These are phyloP conservation scores for Smittium culicis DNA, from an alignment of 371 early-diverging fungal genomes.

Conservation along the genomic window DNA sequence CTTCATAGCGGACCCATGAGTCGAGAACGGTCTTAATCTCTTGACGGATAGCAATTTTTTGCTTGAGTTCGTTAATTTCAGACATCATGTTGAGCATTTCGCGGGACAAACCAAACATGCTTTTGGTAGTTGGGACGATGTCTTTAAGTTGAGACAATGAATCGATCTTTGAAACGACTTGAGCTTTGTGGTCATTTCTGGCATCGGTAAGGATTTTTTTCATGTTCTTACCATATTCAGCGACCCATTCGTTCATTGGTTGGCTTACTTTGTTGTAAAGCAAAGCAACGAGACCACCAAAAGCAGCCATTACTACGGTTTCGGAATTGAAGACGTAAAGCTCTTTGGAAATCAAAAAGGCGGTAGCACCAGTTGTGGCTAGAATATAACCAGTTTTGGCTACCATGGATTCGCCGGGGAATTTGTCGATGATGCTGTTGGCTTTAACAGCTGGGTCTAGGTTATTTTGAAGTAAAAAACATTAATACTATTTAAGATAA, in stretches of 20 bases:
- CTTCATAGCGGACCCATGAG: slow-evolving; percentile 93
- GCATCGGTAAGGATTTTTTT: slow-evolving; percentile 66
- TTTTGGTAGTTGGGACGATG: slow-evolving; percentile 82
- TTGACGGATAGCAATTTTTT: slow-evolving; percentile 59
- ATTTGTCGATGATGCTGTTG: slow-evolving; percentile 68
- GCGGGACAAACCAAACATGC: slow-evolving; percentile 83
- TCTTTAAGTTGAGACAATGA: slow-evolving; percentile 85
- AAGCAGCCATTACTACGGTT: slow-evolving; percentile 62
- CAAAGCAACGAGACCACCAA: slow-evolving; percentile 57
- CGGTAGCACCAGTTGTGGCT: slow-evolving; percentile 64
- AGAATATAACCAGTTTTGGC: slow-evolving; percentile 83
- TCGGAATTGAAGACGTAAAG: slow-evolving; percentile 92
- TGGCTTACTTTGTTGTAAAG: slow-evolving; percentile 65
- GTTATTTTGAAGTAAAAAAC: neutral
- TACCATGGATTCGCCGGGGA: slow-evolving; percentile 78
- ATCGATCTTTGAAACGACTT: slow-evolving; percentile 74
- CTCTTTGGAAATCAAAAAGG: slow-evolving; percentile 86
- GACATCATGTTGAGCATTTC: slow-evolving; percentile 86
- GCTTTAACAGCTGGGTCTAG: slow-evolving; percentile 42
- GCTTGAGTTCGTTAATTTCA: slow-evolving; percentile 85
- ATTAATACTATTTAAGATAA: neutral
- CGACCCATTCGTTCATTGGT: slow-evolving; percentile 76
- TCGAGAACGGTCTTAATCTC: slow-evolving; percentile 85
- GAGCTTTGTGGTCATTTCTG: slow-evolving; percentile 79
- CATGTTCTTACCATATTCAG: slow-evolving; percentile 54